Evolutionary conservation across 352 stramenopile genomes (phyloP), one percentile per base, ranked within the genome.

Genomic region (Globisporangium spinosum): DNA sequence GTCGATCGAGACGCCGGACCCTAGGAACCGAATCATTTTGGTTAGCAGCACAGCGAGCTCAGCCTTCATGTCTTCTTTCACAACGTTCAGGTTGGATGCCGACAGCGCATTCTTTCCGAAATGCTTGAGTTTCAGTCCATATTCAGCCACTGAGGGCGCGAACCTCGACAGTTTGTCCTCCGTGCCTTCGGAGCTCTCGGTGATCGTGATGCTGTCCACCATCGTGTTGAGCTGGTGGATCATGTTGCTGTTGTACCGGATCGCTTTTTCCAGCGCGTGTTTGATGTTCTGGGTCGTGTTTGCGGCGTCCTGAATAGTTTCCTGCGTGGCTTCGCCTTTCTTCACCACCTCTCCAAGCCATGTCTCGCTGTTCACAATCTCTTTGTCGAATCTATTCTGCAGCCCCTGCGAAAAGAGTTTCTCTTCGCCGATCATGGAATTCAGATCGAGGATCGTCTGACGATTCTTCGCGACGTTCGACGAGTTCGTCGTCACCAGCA

Each of bases 221-320:
- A 88, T 80, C 6, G 78, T 80, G 68, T 85, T 83, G 67, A 91
- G 80, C 59, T 89, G 80, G 60, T 91, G 79, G 58, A 91, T 75
- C 54, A 86, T 70, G 60, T 89, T 89, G 63, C 72, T 62, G 66
- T 91, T 84, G 63, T 87, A 71, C 25, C 65, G 67, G 23, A 91
- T 77, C 0, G 62, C 61, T 13, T 82, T 65, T 40, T 91, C 74
- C 13, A 89, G 59, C 20, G 76, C 49, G 17, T 70, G 62, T 55
- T 77, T 78, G 6, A 75, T 69, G 15, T 75, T 53, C 15, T 71
- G 68, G 20, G 76, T 76, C 2, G 66, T 73, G 4, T 17, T 32
- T 0, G 69, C 66, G n/a, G 79, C 74, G 3, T 65, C 53, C 1
- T 65, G 57, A 10, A 89, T 74, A 0, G 66, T 67, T n/a, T 82